These are phyloP conservation scores for Udeniomyces megalosporus DNA, from an alignment of 768 basidiomycete species.

Conservation along the genomic window DNA sequence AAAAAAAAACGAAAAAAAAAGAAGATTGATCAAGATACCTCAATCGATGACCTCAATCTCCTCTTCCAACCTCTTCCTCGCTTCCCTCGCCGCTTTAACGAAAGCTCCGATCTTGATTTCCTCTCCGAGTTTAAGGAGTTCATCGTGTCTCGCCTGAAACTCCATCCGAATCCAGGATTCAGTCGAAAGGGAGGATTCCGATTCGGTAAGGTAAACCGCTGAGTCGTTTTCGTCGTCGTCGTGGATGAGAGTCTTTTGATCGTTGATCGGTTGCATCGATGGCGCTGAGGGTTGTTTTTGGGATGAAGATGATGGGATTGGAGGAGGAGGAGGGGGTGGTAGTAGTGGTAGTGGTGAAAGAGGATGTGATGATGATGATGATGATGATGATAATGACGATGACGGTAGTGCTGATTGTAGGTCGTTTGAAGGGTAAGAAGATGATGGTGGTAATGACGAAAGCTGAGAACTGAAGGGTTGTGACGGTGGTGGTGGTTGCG, in stretches of 20 bases:
- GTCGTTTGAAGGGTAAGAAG: too few species aligned
- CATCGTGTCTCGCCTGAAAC: background rate
- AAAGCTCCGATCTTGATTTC: slow-evolving; percentile 1
- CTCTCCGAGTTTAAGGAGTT: background rate
- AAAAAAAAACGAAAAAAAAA: too few species aligned
- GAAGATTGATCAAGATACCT: too few species aligned
- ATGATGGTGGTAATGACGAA: too few species aligned
- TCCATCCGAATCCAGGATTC: slow-evolving; percentile 7
- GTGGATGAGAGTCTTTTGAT: background rate
- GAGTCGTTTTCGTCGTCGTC: background rate
- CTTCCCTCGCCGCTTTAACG: background rate
- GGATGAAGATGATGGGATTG: background rate
- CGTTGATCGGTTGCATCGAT: background rate
- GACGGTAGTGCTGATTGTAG: too few species aligned
- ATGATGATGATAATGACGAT: too few species aligned
- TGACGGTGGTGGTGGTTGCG: too few species aligned
- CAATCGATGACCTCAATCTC: slow-evolving; percentile 5
- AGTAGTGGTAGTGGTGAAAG: too few species aligned
- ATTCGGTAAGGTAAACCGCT: background rate
- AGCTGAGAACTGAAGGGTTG: too few species aligned
- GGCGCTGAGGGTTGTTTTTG: background rate
- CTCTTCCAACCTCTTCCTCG: slow-evolving; percentile 7
- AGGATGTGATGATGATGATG: too few species aligned
- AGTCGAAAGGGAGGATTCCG: background rate
- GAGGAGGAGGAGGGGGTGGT: too few species aligned